phyloP scores from a whole-genome alignment of 129 eudicot species.

The Oenanthe sinensis region DNA sequence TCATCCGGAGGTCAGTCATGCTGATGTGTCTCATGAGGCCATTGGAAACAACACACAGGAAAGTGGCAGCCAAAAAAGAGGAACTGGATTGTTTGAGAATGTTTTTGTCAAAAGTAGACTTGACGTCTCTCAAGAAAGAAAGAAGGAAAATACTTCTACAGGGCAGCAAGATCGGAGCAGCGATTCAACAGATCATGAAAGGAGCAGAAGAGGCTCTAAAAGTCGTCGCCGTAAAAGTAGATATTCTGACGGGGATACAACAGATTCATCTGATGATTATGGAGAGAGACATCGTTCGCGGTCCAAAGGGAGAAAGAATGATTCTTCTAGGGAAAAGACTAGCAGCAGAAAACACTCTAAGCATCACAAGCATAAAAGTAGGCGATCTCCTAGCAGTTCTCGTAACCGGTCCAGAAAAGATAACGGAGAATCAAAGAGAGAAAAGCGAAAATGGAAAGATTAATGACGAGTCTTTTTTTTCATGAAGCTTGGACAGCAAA shows the following conservation, averaged over 20 bases:
- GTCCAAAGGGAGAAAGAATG: conserved; percentile 48
- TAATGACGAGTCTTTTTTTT: conserved; percentile 1
- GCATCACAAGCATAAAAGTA: conserved; percentile 48
- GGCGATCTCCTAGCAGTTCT: conserved; percentile 39
- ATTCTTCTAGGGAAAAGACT: conserved; percentile 37
- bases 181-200: conserved; percentile 55
- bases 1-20: conserved; percentile 13
- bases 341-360: conserved; percentile 55
- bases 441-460: conserved; percentile 38
- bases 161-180: conserved; percentile 14
- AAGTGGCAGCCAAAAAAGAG: conserved; percentile 3
- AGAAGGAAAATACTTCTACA: conserved; percentile 16
- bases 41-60: background rate
- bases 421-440: conserved; percentile 37
- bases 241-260: conserved; percentile 32
- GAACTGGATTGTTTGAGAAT: background rate
- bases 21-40: background rate
- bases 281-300: conserved; percentile 48
- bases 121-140: conserved; percentile 25
- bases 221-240: conserved; percentile 29
- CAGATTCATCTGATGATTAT: conserved; percentile 40
- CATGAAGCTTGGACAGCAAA: background rate
- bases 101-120: conserved; percentile 10
- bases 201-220: conserved; percentile 44
- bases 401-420: conserved; percentile 44